Evolutionary conservation across 352 stramenopile genomes (phyloP).

Genomic region (Phytophthora nicotianae): DNA sequence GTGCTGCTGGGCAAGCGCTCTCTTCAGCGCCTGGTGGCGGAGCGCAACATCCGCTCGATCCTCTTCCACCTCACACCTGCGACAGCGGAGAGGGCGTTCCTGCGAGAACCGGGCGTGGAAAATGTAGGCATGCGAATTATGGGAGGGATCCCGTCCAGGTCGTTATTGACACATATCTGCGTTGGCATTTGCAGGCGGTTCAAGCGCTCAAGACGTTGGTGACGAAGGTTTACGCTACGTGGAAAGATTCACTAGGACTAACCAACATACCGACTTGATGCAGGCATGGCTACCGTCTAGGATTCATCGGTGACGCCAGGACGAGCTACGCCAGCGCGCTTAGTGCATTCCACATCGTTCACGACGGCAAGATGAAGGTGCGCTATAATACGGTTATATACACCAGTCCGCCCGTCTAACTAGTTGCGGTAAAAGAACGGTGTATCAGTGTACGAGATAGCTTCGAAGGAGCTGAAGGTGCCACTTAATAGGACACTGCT

Average conservation of each 20-base stretch:
- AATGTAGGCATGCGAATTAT: constrained; percentile 27
- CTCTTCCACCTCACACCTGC: constrained; percentile 43
- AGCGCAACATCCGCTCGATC: constrained; percentile 58
- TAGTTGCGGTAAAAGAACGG: constrained; percentile 12
- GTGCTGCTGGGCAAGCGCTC: no score
- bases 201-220: constrained; percentile 33
- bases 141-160: not conserved
- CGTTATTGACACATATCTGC: constrained; percentile 10
- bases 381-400: no score
- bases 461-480: constrained; percentile 27
- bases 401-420: not conserved
- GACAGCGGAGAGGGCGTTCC: constrained; percentile 15
- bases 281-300: constrained; percentile 47
- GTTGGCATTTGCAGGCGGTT: constrained; percentile 24
- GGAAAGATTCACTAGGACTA: not conserved
- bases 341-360: constrained; percentile 29
- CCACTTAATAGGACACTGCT: constrained; percentile 36
- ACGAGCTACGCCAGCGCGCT: constrained; percentile 10
- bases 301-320: constrained; percentile 31
- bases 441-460: constrained; percentile 20
- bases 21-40: constrained; percentile 30
- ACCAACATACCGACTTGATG: not conserved
- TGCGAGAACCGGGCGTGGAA: constrained; percentile 10
- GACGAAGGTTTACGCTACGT: not conserved
- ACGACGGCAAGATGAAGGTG: constrained; percentile 8